Conservation (phyloP, 73 alveolate genomes). For the Paramecium pentaurelia region DNA sequence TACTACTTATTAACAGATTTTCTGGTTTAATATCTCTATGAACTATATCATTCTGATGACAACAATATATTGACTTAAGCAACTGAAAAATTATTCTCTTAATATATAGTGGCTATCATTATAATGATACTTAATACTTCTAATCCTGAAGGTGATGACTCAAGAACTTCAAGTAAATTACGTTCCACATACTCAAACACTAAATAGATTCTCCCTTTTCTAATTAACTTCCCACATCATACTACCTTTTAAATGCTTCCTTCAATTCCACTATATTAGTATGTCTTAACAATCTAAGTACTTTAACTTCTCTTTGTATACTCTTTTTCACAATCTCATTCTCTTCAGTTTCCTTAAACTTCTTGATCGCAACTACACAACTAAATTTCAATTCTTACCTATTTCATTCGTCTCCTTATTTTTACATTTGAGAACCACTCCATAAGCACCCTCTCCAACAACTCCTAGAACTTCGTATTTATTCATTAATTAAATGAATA, state of each 20-base stretch:
- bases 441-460: slow-evolving; percentile 95
- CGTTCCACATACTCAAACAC: slow-evolving; percentile 95
- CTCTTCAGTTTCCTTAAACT: slow-evolving; percentile 88
- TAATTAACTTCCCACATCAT: background rate
- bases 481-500: slow-evolving; percentile 69
- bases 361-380: slow-evolving; percentile 75
- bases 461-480: slow-evolving; percentile 91
- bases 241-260: slow-evolving; percentile 83
- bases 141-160: slow-evolving; percentile 89
- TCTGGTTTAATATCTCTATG: slow-evolving; percentile 63
- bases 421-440: slow-evolving; percentile 86
- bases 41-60: slow-evolving; percentile 59
- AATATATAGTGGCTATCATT: slow-evolving; percentile 11
- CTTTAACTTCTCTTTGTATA: slow-evolving; percentile 80
- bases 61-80: slow-evolving; percentile 55
- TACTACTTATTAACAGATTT: slow-evolving; percentile 37
- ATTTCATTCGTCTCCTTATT: slow-evolving; percentile 76
- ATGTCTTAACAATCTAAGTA: slow-evolving; percentile 80
- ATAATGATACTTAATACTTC: slow-evolving; percentile 65
- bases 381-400: slow-evolving; percentile 23
- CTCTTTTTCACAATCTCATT: slow-evolving; percentile 78
- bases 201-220: slow-evolving; percentile 61
- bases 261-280: slow-evolving; percentile 87
- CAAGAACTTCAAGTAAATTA: slow-evolving; percentile 91
- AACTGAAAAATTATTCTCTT: slow-evolving; percentile 50